Conservation (phyloP, 2,329 filamentous ascomycete species). For the Teratosphaeriaceae sp. region DNA sequence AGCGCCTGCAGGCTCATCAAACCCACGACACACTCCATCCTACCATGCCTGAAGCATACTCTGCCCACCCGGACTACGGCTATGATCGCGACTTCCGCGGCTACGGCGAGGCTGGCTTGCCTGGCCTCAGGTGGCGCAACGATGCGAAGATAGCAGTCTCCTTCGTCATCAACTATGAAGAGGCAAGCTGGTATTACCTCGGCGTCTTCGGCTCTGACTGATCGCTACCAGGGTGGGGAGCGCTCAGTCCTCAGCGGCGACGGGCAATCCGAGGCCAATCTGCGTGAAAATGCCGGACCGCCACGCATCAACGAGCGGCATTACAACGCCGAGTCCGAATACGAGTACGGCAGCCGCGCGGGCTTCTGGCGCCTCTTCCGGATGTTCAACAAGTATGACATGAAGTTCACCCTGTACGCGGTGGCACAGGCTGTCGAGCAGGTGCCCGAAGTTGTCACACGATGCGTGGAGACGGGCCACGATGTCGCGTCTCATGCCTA, state of each 20-base stretch:
- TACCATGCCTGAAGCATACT: constrained; percentile 15
- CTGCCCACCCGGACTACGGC: constrained; percentile 13
- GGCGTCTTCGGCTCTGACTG: neutral
- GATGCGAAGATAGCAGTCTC: constrained; percentile 41
- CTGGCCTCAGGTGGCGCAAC: constrained; percentile 34
- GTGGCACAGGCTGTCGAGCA: constrained; percentile 44
- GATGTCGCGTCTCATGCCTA: constrained; percentile 47
- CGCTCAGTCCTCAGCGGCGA: constrained; percentile 35
- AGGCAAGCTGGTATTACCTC: constrained; percentile 15
- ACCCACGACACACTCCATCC: no score
- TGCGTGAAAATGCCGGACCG: constrained; percentile 30
- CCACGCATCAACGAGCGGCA: constrained; percentile 27
- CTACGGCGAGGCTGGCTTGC: constrained; percentile 21
- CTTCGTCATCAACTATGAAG: constrained; percentile 44
- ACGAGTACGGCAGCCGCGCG: constrained; percentile 45
- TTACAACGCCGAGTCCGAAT: constrained; percentile 44
- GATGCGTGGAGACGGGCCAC: constrained; percentile 44
- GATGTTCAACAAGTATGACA: constrained; percentile 42
- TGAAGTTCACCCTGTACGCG: constrained; percentile 47
- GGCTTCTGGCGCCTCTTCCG: constrained; percentile 47
- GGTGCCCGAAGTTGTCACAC: constrained; percentile 41
- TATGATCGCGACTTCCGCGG: constrained; percentile 22
- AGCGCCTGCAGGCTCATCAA: no score
- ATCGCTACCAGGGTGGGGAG: constrained; percentile 31
- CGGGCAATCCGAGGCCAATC: constrained; percentile 31